phyloP scores from a whole-genome alignment of 441 rosid genomes.

The Daphne laureola region DNA sequence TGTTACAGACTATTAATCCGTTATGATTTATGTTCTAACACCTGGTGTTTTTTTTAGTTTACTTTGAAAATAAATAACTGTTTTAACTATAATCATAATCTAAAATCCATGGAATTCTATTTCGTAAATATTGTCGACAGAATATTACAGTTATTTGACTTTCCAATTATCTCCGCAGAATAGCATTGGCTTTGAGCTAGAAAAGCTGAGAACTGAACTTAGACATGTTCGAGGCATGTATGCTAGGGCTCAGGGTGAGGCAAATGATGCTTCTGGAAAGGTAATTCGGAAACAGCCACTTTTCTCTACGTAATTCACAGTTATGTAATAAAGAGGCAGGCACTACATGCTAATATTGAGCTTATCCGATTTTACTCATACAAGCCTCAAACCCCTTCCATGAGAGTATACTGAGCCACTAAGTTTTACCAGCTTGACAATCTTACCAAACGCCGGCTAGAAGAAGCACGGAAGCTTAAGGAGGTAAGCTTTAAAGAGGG shows the following conservation, averaged over 20 bases:
- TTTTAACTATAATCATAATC: too few species aligned
- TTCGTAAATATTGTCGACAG: too few species aligned
- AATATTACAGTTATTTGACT: background rate
- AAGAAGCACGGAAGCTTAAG: constrained; percentile 52
- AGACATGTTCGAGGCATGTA: constrained; percentile 70
- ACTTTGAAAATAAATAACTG: too few species aligned
- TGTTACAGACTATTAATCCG: too few species aligned
- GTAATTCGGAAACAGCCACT: constrained; percentile 21
- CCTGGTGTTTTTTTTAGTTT: too few species aligned
- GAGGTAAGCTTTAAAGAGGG: constrained; percentile 46
- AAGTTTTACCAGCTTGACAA: constrained; percentile 38
- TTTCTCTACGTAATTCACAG: too few species aligned
- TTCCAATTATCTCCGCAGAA: constrained; percentile 32
- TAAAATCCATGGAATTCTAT: too few species aligned
- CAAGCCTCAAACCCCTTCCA: too few species aligned
- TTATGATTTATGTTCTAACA: too few species aligned
- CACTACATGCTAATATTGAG: too few species aligned
- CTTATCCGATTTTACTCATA: too few species aligned
- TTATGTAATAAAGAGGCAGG: too few species aligned
- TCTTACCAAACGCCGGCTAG: constrained; percentile 37
- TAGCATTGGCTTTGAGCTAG: constrained; percentile 59
- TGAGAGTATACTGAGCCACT: constrained; percentile 2
- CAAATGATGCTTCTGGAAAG: constrained; percentile 72
- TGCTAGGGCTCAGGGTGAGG: constrained; percentile 66
- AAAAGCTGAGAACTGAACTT: constrained; percentile 77